phyloP scores from a whole-genome alignment of 495 filamentous ascomycete genomes.

The Symbiotaphrina buchneri region DNA sequence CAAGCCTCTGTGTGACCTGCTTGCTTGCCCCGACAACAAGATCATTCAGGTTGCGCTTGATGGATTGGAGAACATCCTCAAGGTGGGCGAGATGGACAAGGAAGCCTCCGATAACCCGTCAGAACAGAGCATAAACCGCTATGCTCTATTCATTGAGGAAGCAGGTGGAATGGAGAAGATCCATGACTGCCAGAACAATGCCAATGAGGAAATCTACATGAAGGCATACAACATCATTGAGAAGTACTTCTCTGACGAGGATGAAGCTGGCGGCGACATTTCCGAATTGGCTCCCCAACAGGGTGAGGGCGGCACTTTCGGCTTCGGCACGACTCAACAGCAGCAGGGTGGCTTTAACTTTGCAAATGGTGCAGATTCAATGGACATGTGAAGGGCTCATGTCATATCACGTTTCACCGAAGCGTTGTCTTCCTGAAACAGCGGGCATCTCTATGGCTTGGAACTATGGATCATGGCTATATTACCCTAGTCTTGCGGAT shows the following conservation, averaged over 20 bases:
- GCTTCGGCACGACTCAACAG: conserved; percentile 56
- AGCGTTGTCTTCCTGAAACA: too few species aligned
- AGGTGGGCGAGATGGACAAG: conserved; percentile 98
- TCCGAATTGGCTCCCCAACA: conserved; percentile 35
- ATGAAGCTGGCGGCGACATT: conserved; percentile 60
- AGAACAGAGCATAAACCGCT: conserved; percentile 75
- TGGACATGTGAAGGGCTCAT: conserved; percentile 73
- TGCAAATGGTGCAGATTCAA: conserved; percentile 75
- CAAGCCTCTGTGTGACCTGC: conserved; percentile 88
- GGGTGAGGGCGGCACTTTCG: conserved; percentile 47
- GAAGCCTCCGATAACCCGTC: conserved; percentile 45
- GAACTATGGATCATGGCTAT: neutral
- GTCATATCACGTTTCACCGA: neutral
- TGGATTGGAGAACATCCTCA: conserved; percentile 96
- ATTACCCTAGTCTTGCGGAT: neutral
- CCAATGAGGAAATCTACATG: conserved; percentile 99
- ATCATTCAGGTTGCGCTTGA: conserved; percentile 99
- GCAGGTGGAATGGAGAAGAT: conserved; percentile 99
- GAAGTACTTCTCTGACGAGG: conserved; percentile 99
- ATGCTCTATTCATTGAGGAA: conserved; percentile 96
- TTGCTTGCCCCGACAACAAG: conserved; percentile 97
- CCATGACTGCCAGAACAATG: conserved; percentile 98
- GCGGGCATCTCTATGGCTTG: neutral
- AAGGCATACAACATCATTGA: conserved; percentile 99
- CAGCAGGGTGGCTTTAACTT: conserved; percentile 79